Evolutionary conservation across 192 early-diverging fungal genomes (phyloP), one percentile per base, ranked within the genome.

Genomic region (Coemansia nantahalensis): DNA sequence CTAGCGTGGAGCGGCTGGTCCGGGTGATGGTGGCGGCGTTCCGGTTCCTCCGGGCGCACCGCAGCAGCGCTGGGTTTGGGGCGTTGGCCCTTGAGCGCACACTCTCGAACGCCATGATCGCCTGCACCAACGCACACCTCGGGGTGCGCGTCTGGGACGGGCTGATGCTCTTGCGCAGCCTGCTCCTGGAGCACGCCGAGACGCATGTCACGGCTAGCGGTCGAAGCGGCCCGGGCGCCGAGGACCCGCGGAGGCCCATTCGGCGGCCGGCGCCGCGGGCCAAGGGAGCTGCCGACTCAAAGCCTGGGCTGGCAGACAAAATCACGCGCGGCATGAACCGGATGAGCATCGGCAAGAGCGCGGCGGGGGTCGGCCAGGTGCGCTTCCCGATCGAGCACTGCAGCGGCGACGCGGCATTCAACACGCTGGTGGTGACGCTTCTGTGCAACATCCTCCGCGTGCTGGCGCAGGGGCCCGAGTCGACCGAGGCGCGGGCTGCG

Each of bases 51-150:
- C 48, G 56, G 14, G 30, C 30, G 6, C 53, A 75, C 8, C 55
- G 71, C 22, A 44, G 51, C 22, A 19, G 38, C 12, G 64, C 64
- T 2, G 71, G 71, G 19, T 75, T 75, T 39, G 45, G 39, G 13
- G 59, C 48, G 22, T 51, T 75, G 41, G 55, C 64, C 19, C 59
- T 75, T 4, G 71, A 75, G 39, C 67, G 67, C 32, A 75, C 71
- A 30, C 51, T 75, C 39, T 62, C 59, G 2, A 75, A 75, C 36
- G 62, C 59, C 46, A 47, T 37, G 0, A 67, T 59, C 6, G 64
- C 64, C 0, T 75, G 71, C 7, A 45, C 55, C n/a, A 75, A 75
- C 22, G 59, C 63, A 5, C 71, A 67, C 34, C 23, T 75, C 3
- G 64, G 71, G 3, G 2, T 41, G 34, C 36, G 40, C 4, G 39